phyloP scores from a whole-genome alignment of 2,329 filamentous ascomycete species.

The Tetracladium maxilliforme region DNA sequence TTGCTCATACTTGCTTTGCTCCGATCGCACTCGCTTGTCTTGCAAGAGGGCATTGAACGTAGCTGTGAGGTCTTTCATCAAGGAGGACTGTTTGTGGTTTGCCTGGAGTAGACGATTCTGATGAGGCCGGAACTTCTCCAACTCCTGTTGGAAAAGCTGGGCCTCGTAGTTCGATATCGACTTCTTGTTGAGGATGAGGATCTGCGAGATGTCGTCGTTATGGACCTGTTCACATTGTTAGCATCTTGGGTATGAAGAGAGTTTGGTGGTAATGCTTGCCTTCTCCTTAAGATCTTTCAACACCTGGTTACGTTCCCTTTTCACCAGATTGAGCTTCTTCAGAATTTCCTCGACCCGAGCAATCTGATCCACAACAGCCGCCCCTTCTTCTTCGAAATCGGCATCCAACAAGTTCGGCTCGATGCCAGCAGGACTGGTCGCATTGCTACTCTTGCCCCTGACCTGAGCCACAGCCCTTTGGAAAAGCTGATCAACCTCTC shows the following conservation, averaged over 20 bases:
- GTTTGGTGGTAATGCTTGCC: constrained; percentile 34
- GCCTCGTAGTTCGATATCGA: constrained; percentile 82
- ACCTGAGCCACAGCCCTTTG: constrained; percentile 74
- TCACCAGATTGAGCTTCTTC: constrained; percentile 82
- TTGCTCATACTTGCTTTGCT: constrained; percentile 88
- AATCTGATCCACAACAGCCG: constrained; percentile 82
- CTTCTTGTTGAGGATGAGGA: constrained; percentile 96
- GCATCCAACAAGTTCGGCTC: constrained; percentile 81
- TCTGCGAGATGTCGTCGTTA: constrained; percentile 93
- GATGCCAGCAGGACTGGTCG: constrained; percentile 40
- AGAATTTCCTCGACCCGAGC: constrained; percentile 76
- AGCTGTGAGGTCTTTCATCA: constrained; percentile 88
- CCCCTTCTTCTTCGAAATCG: constrained; percentile 69
- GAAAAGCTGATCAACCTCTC: constrained; percentile 79
- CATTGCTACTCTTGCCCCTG: constrained; percentile 42
- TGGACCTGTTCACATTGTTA: constrained; percentile 50
- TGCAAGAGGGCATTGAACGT: constrained; percentile 80
- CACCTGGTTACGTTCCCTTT: constrained; percentile 80
- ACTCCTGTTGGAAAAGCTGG: constrained; percentile 84
- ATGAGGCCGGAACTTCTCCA: constrained; percentile 94
- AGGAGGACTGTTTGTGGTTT: constrained; percentile 82
- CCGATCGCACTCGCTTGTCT: constrained; percentile 82
- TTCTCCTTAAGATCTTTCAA: constrained; percentile 96
- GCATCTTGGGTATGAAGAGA: constrained; percentile 2
- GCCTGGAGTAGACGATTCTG: constrained; percentile 85